A percentile compares a stretch with the other conserved stretches of the same genome.
These are phyloP conservation scores for Pisolithus orientalis DNA, from an alignment of 768 basidiomycete species.

Conservation along the genomic window DNA sequence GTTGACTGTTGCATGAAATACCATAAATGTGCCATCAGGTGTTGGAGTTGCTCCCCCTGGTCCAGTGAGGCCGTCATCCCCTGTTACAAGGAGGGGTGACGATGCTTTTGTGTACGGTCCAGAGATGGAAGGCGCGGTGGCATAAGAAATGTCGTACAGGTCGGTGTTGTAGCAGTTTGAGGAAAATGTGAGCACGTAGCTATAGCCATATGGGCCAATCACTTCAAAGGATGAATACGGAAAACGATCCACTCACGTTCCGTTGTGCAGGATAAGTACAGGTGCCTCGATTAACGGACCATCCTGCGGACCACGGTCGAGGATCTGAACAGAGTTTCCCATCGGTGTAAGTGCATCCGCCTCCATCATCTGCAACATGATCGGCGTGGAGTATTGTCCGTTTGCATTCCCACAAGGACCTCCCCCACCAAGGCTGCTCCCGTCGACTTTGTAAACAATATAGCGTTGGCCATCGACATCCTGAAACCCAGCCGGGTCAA, in stretches of 20 bases:
- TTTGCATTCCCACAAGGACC: constrained; percentile 20
- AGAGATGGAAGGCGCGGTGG: constrained; percentile 20
- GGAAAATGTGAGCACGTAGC: constrained; percentile 25
- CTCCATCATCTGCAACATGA: constrained; percentile 24
- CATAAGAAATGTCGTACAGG: constrained; percentile 26
- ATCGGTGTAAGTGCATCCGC: constrained; percentile 18
- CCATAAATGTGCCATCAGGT: constrained; percentile 8
- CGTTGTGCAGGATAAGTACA: constrained; percentile 12
- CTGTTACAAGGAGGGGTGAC: constrained; percentile 17
- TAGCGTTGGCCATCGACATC: constrained; percentile 20
- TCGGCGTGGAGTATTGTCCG: constrained; percentile 17
- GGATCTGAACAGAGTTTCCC: constrained; percentile 18
- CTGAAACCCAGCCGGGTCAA: constrained; percentile 22
- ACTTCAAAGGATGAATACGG: not conserved
- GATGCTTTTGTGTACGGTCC: constrained; percentile 27
- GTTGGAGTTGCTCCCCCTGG: constrained; percentile 15
- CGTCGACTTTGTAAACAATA: constrained; percentile 26
- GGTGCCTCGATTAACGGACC: constrained; percentile 28
- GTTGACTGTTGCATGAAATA: constrained; percentile 10
- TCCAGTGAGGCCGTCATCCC: constrained; percentile 9
- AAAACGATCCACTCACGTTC: constrained; percentile 6
- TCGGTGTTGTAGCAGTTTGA: constrained; percentile 22
- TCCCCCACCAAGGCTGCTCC: constrained; percentile 25
- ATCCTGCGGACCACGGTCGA: constrained; percentile 19
- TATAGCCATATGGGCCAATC: not conserved